Percentiles rank a stretch among this genome's conserved stretches.
These are phyloP conservation scores for Pseudonitzschia multiseries DNA, from an alignment of 108 stramenopile genomes.

Conservation along the genomic window DNA sequence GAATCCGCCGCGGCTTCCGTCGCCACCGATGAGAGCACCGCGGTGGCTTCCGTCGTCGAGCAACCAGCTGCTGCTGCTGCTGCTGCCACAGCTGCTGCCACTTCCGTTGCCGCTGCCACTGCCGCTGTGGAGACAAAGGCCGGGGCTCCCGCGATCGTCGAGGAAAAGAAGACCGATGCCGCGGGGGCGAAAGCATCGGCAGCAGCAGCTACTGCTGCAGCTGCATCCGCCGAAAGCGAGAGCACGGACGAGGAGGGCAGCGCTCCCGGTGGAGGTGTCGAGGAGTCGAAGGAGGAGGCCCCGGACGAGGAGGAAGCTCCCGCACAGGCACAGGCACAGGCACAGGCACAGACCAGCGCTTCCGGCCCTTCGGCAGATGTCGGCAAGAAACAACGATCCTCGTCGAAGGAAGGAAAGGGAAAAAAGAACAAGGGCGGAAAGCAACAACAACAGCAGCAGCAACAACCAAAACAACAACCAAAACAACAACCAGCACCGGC, in stretches of 20 bases:
- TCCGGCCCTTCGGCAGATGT: slow-evolving; percentile 29
- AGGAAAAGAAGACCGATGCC: background rate
- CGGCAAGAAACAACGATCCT: slow-evolving; percentile 33
- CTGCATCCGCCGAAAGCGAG: background rate
- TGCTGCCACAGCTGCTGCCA: slow-evolving; percentile 10
- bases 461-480: slow-evolving; percentile 12
- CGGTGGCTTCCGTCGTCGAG: too few species aligned
- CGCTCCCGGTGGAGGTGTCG: slow-evolving; percentile 50
- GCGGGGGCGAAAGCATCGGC: slow-evolving; percentile 14
- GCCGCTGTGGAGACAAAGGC: slow-evolving; percentile 8
- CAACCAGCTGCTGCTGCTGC: slow-evolving; percentile 10
- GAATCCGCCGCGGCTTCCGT: background rate
- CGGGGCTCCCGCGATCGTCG: slow-evolving; percentile 17
- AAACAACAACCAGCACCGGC: slow-evolving; percentile 25
- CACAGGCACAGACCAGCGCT: slow-evolving; percentile 27
- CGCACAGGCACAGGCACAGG: too few species aligned
- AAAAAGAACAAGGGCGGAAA: slow-evolving; percentile 31
- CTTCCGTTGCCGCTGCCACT: background rate
- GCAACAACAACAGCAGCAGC: slow-evolving; percentile 12
- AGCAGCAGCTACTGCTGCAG: too few species aligned
- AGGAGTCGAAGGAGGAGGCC: slow-evolving; percentile 45
- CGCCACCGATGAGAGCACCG: too few species aligned
- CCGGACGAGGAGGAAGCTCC: slow-evolving; percentile 26
- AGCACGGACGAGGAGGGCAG: slow-evolving; percentile 19
- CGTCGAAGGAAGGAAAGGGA: slow-evolving; percentile 20